These are phyloP conservation scores for Elaeis guineensis DNA, from an alignment of 176 grass and related monocot genomes.

Conservation along the genomic window DNA sequence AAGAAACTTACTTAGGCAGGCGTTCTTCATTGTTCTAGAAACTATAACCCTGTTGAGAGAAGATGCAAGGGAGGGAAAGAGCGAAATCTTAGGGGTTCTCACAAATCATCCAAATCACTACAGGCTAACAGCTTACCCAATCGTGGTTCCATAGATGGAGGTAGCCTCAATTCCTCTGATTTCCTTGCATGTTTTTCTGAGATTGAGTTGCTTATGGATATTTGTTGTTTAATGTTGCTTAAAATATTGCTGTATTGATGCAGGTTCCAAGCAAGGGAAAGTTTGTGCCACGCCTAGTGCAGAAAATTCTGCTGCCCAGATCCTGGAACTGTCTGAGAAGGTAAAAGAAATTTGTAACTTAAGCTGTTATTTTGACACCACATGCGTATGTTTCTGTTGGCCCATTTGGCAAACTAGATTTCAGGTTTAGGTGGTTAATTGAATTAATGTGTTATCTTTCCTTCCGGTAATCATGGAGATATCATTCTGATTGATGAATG, in stretches of 20 bases:
- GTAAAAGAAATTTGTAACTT: conserved; percentile 12
- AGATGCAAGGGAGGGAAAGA: conserved; percentile 70
- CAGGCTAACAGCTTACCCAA: conserved; percentile 40
- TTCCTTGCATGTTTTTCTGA: background rate
- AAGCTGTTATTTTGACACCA: background rate
- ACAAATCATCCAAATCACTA: conserved; percentile 59
- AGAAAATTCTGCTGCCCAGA: conserved; percentile 43
- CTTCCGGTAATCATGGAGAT: too few species aligned
- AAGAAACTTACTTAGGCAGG: too few species aligned
- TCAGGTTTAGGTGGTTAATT: too few species aligned
- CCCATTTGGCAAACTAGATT: too few species aligned
- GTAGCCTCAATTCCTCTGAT: conserved; percentile 7
- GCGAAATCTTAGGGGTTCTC: conserved; percentile 27
- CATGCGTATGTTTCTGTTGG: too few species aligned
- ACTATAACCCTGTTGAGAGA: conserved; percentile 76
- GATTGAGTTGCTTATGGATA: background rate
- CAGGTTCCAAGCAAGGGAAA: conserved; percentile 46
- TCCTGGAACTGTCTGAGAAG: conserved; percentile 52
- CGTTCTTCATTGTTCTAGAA: conserved; percentile 33
- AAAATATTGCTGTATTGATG: background rate
- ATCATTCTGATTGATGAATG: too few species aligned
- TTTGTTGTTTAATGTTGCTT: too few species aligned
- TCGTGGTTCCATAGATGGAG: conserved; percentile 18
- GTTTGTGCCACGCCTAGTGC: conserved; percentile 21
- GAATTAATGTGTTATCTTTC: too few species aligned